These are phyloP conservation scores for Carex scoparia DNA, from an alignment of 176 grass and related monocot species.

Conservation along the genomic window DNA sequence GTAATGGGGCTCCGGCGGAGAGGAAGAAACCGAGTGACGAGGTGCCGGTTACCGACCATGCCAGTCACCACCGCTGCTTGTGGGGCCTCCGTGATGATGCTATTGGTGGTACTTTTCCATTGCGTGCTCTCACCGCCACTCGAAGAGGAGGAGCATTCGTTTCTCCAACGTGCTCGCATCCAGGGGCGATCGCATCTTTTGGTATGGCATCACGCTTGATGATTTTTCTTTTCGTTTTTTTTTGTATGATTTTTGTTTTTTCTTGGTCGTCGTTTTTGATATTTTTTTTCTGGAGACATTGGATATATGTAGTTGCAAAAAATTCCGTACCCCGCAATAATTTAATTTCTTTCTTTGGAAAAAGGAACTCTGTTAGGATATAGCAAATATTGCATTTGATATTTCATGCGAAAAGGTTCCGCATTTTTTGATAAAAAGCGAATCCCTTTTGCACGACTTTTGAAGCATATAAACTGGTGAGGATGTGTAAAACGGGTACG, in stretches of 20 bases:
- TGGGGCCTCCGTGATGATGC: conserved; percentile 46
- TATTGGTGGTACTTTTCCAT: conserved; percentile 58
- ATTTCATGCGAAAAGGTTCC: conserved; percentile 3
- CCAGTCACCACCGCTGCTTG: conserved; percentile 39
- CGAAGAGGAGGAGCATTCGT: conserved; percentile 24
- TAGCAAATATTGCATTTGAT: neutral
- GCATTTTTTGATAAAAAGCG: neutral
- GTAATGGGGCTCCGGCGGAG: conserved; percentile 55
- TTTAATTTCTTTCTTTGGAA: neutral
- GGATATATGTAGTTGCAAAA: neutral
- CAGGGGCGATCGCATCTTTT: conserved; percentile 24
- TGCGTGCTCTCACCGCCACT: conserved; percentile 66
- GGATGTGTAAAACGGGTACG: neutral
- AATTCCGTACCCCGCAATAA: neutral
- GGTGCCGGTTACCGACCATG: conserved; percentile 57
- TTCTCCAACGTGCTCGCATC: conserved; percentile 32
- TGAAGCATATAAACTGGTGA: neutral
- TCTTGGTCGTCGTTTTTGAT: neutral
- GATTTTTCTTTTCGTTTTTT: neutral
- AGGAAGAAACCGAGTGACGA: conserved; percentile 40
- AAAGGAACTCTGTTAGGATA: neutral
- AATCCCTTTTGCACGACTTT: conserved; percentile 23
- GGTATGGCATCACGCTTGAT: neutral
- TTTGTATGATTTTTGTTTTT: conserved; percentile 7
- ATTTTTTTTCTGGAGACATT: neutral